Evolutionary conservation across 768 basidiomycete genomes (phyloP).

Genomic region (Holtermanniella nyarrowii): DNA sequence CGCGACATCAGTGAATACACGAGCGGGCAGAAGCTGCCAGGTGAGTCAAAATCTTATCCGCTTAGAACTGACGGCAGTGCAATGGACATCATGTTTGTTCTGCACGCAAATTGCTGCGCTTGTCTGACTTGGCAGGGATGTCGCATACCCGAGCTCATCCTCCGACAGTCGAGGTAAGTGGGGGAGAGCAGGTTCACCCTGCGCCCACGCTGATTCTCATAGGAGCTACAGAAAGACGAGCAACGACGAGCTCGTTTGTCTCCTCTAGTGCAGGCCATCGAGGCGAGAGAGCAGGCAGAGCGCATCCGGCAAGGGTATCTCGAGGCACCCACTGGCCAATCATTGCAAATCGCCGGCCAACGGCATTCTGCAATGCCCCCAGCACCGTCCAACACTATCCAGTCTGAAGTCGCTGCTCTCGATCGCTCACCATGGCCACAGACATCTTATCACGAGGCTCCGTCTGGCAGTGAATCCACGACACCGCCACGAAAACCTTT

Average conservation of each 20-base stretch:
- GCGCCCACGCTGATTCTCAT: background rate
- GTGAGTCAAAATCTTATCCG: conserved; percentile 9
- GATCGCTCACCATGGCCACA: background rate
- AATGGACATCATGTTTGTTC: conserved; percentile 31
- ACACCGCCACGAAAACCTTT: background rate
- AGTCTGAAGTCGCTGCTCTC: background rate
- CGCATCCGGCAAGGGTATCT: conserved; percentile 33
- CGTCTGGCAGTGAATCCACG: background rate
- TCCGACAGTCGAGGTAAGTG: conserved; percentile 9
- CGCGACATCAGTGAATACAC: conserved; percentile 30
- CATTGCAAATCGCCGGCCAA: background rate
- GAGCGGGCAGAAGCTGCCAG: conserved; percentile 18
- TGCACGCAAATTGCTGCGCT: background rate
- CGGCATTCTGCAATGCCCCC: background rate
- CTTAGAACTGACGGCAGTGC: conserved; percentile 14
- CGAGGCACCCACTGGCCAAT: conserved; percentile 7
- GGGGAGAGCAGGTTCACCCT: background rate
- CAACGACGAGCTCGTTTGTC: conserved; percentile 12
- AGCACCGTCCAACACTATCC: background rate
- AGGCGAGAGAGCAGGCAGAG: conserved; percentile 26
- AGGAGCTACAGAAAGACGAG: conserved; percentile 19
- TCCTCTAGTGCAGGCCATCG: conserved; percentile 25
- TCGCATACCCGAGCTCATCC: conserved; percentile 30
- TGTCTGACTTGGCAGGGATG: conserved; percentile 17
- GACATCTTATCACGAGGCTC: background rate